Conservation (phyloP, 345 rosid genomes). For the Euphorbia lathyris region DNA sequence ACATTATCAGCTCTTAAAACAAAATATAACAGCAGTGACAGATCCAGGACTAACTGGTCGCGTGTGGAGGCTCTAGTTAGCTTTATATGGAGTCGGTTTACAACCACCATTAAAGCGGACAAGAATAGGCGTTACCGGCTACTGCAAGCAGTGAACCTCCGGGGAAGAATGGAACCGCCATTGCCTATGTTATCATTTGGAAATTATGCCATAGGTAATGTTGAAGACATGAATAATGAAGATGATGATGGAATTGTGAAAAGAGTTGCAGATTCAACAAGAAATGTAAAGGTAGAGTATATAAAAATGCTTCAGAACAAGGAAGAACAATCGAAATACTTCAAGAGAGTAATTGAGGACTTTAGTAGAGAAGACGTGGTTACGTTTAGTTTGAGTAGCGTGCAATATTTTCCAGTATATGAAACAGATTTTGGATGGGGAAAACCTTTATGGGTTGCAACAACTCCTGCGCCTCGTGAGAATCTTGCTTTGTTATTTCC, state of each 20-base stretch:
- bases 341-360: not conserved
- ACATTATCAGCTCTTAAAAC: not conserved
- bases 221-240: not conserved
- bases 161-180: constrained; percentile 10
- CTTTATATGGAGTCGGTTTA: not conserved
- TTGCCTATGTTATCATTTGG: not conserved
- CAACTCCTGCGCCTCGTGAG: not conserved
- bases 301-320: not conserved
- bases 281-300: not conserved
- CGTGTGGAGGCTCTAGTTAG: constrained; percentile 19
- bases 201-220: not conserved
- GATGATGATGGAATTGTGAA: not conserved
- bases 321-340: not conserved
- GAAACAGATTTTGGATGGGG: constrained; percentile 11
- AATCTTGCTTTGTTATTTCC: constrained; percentile 7
- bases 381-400: constrained; percentile 10
- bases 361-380: not conserved
- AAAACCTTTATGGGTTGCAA: not conserved
- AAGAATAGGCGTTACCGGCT: not conserved
- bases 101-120: not conserved
- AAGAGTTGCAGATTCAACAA: not conserved
- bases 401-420: constrained; percentile 9
- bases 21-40: too few species aligned
- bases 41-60: not conserved
- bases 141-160: constrained; percentile 23